Evolutionary conservation across 2,329 filamentous ascomycete species (phyloP), one percentile per base, ranked within the genome.

Genomic region (Emydomyces testavorans): DNA sequence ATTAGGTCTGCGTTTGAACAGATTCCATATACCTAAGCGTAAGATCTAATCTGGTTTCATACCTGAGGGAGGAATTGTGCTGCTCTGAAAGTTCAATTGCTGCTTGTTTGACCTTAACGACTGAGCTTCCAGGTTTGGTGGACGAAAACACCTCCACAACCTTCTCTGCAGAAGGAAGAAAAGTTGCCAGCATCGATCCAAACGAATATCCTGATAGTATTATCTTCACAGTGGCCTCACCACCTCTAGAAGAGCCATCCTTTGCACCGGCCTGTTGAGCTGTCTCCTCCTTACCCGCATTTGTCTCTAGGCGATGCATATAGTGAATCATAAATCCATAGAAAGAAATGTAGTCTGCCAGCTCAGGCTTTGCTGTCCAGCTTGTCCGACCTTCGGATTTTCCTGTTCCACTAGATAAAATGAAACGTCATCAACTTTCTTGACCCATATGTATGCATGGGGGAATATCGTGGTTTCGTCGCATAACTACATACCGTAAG

Each of bases 171-270:
- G 62, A 53, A 0, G 87, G 85, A 0, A 94, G 73, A 49, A 82
- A 79, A 0, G 77, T 79, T 1, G 86, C 80, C 32, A 96, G 77
- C 59, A 94, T 76, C 3, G 87, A 85, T 36, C 92, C 92, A 63
- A 95, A 95, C 0, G 88, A 94, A 63, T 95, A 95, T 10, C 89
- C 89, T 1, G 77, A 82, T 5, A 92, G 70, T 4, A 94, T 57
- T 0, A 81, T 53, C 28, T 60, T 57, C 11, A 67, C 53, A 1
- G 50, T 35, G 10, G 38, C 50, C 7, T 11, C 20, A 15, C 13
- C 31, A 10, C 44, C 16, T 58, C 2, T 80, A 59, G 40, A 71
- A 48, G 18, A 23, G 26, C 20, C 10, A 11, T 20, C 16, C 13
- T 6, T 16, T 6, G 6, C 28, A 4, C 6, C n/a, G 4, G 2